Evolutionary conservation across 306 rosid species (phyloP).

Genomic region (Quercus suber): DNA sequence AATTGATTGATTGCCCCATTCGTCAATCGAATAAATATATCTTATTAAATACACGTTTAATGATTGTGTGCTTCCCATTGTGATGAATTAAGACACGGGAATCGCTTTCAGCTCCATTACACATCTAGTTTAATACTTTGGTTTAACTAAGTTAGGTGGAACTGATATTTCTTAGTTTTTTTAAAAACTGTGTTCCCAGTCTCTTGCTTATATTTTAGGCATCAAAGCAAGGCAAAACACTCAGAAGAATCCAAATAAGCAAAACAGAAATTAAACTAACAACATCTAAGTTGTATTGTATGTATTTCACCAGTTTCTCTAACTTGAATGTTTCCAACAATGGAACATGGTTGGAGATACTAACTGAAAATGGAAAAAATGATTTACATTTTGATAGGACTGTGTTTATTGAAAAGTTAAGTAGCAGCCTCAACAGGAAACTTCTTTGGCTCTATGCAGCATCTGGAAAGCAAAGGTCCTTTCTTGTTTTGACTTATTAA

Average conservation of each 20-base stretch:
- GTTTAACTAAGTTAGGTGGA: constrained; percentile 13
- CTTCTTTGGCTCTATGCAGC: neutral
- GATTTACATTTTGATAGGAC: neutral
- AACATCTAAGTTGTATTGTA: neutral
- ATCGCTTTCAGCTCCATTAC: constrained; percentile 21
- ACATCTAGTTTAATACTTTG: constrained; percentile 12
- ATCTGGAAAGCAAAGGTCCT: neutral
- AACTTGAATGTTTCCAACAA: neutral
- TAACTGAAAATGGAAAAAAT: neutral
- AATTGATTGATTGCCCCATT: constrained; percentile 25
- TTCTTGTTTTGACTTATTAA: too few species aligned
- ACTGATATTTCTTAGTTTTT: neutral
- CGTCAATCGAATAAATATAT: constrained; percentile 26
- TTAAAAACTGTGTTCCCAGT: neutral
- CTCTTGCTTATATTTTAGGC: neutral
- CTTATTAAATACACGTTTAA: constrained; percentile 24
- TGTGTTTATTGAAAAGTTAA: neutral
- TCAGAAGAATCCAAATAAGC: neutral
- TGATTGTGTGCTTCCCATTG: neutral
- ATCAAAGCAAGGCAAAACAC: neutral
- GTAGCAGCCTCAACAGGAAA: constrained; percentile 21
- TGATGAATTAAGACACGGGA: neutral
- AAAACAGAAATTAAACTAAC: neutral
- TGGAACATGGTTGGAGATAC: neutral
- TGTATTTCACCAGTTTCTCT: neutral